Percentiles rank a stretch among this genome's conserved stretches.
Conservation (phyloP, 306 rosid genomes). For the Glycyrrhiza uralensis region DNA sequence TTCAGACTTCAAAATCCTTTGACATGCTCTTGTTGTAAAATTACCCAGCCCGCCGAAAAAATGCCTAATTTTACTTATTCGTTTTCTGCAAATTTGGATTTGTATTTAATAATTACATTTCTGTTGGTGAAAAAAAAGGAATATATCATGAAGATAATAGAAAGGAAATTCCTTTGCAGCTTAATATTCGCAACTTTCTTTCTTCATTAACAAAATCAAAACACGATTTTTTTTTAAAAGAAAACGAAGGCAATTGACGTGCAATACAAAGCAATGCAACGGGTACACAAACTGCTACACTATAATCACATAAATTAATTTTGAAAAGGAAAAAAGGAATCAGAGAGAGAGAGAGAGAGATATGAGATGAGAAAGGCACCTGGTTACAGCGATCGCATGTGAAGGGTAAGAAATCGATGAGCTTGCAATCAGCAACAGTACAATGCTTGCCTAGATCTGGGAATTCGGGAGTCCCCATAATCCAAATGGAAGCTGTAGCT, state of each 20-base stretch:
- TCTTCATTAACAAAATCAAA: not conserved
- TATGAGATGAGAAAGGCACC: constrained; percentile 31
- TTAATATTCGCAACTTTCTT: not conserved
- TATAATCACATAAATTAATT: not conserved
- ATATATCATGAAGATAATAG: not conserved
- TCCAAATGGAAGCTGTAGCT: not conserved
- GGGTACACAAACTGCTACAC: not conserved
- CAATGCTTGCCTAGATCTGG: constrained; percentile 94
- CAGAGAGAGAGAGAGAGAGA: not conserved
- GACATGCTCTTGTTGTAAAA: too few species aligned
- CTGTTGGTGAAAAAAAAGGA: not conserved
- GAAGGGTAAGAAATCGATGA: constrained; percentile 89
- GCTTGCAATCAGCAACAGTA: constrained; percentile 59
- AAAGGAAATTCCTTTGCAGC: not conserved
- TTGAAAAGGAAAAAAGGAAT: not conserved
- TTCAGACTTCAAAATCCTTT: too few species aligned
- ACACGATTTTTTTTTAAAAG: not conserved
- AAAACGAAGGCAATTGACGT: too few species aligned
- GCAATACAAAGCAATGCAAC: too few species aligned
- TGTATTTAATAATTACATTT: too few species aligned
- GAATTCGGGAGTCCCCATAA: constrained; percentile 94
- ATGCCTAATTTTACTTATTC: too few species aligned
- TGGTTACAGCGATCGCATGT: constrained; percentile 81
- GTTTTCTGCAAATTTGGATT: too few species aligned
- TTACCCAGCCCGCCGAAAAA: too few species aligned